Percentiles rank a stretch among this genome's conserved stretches.
phyloP scores from a whole-genome alignment of 176 grass and related monocot species.

The bread wheat (Triticum aestivum) region DNA sequence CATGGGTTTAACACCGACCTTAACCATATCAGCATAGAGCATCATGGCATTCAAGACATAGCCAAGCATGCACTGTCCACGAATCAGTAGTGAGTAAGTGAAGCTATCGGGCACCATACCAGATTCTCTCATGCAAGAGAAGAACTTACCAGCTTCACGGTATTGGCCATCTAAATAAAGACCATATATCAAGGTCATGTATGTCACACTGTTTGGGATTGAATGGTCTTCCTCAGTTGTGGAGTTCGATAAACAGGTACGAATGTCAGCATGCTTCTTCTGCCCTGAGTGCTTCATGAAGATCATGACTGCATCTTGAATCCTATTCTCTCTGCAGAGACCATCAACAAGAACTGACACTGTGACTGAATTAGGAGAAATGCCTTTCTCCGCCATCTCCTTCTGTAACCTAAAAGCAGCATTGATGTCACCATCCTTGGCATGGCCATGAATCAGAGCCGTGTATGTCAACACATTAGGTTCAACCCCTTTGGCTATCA shows the following conservation, averaged over 20 bases:
- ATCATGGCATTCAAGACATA: conserved; percentile 59
- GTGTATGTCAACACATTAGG: conserved; percentile 57
- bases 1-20: conserved; percentile 42
- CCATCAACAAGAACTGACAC: conserved; percentile 46
- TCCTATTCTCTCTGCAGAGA: conserved; percentile 45
- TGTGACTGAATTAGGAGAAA: conserved; percentile 43
- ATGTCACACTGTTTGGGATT: conserved; percentile 37
- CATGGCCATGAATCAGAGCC: conserved; percentile 41
- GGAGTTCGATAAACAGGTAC: conserved; percentile 2
- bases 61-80: conserved; percentile 56
- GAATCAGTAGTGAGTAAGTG: conserved; percentile 54
- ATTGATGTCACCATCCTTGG: conserved; percentile 40
- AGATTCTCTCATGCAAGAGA: conserved; percentile 54
- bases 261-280: conserved; percentile 4
- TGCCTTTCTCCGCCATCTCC: conserved; percentile 50
- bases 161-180: conserved; percentile 48
- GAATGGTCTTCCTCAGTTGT: conserved; percentile 13
- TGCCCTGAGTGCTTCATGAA: conserved; percentile 32
- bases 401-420: conserved; percentile 51
- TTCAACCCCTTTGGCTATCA: conserved; percentile 45
- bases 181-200: conserved; percentile 61
- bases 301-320: conserved; percentile 45
- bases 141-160: conserved; percentile 38
- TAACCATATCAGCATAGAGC: conserved; percentile 64
- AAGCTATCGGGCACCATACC: conserved; percentile 54